Evolutionary conservation across 2,329 filamentous ascomycete species (phyloP), one percentile per base, ranked within the genome.

Genomic region (Dothistroma pini): DNA sequence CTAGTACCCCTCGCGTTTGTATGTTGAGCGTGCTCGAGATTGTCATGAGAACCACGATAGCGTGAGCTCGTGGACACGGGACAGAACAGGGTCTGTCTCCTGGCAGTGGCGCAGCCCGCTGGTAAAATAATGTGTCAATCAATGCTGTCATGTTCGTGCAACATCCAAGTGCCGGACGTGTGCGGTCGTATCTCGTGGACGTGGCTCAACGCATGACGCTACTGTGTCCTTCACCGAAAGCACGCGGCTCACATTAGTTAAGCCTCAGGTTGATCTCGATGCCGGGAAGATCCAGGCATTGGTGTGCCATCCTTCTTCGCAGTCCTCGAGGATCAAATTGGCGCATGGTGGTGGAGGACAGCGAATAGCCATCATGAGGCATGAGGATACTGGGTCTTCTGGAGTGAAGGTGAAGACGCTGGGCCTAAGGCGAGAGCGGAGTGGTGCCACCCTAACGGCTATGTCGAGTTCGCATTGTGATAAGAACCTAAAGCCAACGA

Each of bases 211-310:
- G 0, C 68, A 72, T 1, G 61, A 59, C 9, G 69, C 59, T 11
- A 64, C 56, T 0, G 69, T 78, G 10, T 72, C 61, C 0, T 79
- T 84, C 31, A 73, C 83, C 0, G 3, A 29, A 84, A 81, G n/a
- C n/a, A n/a, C 54, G 73, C 84, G 9, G 81, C 79, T 0, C 76
- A 78, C 0, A 34, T 82, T 31, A 78, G 78, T 0, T 52, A 82
- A 8, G 64, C 74, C 16, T 5, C 16, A 38, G 56, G 57, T 83
- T 4, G 71, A 72, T 0, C 61, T 79, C 9, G 79, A 82, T 58
- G 78, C 79, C 0, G 81, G 79, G 1, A 74, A 72, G 0, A 78
- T 83, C 8, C 62, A 69, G 4, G 63, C 71, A 14, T 75, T 82
- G 25, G 70, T 59, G 0, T 81, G 77, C 58, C 59, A 69, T 6